Percentiles rank a stretch among this genome's conserved stretches.
Conservation (phyloP, 306 rosid species). For the Vigna reflexopilosa region DNA sequence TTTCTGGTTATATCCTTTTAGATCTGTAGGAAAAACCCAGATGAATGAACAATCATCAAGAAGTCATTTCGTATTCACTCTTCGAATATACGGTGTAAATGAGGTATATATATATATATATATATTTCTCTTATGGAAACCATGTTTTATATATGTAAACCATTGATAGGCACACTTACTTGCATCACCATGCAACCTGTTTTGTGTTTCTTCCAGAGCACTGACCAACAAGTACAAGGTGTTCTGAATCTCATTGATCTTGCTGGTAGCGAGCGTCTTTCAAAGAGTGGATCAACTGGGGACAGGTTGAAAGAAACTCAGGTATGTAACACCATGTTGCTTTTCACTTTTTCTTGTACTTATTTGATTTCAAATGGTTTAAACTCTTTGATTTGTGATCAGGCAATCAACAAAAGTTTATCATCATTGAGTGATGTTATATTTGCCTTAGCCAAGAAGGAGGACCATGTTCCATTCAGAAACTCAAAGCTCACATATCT, state of each 20-base stretch:
- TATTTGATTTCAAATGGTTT: slow-evolving; percentile 23
- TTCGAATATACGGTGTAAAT: slow-evolving; percentile 88
- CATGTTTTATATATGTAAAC: slow-evolving; percentile 5
- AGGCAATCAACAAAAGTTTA: slow-evolving; percentile 94
- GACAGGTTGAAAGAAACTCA: slow-evolving; percentile 96
- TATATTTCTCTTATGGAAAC: slow-evolving; percentile 27
- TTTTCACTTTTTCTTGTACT: slow-evolving; percentile 23
- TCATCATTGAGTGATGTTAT: slow-evolving; percentile 94
- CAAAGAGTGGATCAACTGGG: slow-evolving; percentile 95
- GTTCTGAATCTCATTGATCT: slow-evolving; percentile 94
- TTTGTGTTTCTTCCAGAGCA: slow-evolving; percentile 64
- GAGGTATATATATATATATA: slow-evolving; percentile 64
- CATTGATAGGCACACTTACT: slow-evolving; percentile 5
- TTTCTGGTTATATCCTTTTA: slow-evolving; percentile 40
- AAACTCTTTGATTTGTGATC: slow-evolving; percentile 38
- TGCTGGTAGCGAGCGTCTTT: slow-evolving; percentile 99
- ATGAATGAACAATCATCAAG: slow-evolving; percentile 98
- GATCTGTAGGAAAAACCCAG: slow-evolving; percentile 98
- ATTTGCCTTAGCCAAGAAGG: slow-evolving; percentile 96
- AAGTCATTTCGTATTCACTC: slow-evolving; percentile 97
- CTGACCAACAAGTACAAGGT: slow-evolving; percentile 98
- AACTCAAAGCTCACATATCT: slow-evolving; percentile 98
- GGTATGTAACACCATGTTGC: slow-evolving; percentile 53
- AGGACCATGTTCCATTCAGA: slow-evolving; percentile 93
- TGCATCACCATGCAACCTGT: slow-evolving; percentile 18